Base-by-base conservation (phyloP, 345 rosid genomes). In the Gossypium stocksii region DNA sequence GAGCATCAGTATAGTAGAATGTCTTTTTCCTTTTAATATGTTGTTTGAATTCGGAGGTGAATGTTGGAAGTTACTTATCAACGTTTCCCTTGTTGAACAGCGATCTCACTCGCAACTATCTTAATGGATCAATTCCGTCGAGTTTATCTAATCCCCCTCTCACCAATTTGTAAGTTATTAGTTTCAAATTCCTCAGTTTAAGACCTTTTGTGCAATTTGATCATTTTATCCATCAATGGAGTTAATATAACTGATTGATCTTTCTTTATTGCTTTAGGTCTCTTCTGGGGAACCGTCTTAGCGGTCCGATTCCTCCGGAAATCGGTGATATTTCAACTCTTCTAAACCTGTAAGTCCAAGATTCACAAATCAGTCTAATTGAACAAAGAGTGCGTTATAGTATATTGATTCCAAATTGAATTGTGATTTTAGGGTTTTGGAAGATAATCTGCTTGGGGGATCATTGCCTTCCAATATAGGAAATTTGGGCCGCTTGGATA, bases 91-190 rank as follows among this genome's bases (percentile, higher is more conserved):
- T 62, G 46, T 73, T 49, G 41, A 22, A 65, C 89, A 95, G 99
- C 27, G 98, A 95, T 80, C 85, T 95, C 48, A 46, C 79, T 14
- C 90, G 90, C 70, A 95, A 93, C 86, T 90, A 80, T 69, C 65
- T 95, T 66, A 87, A 10, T 77, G 99, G 97, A 77, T 34, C 92
- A 38, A 82, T 95, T 38, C 98, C 97, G 23, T 27, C 77, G 12
- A 88, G 81, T 17, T 78, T 95, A 58, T 76, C 86, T 65, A 78
- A 43, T 71, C 87, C 90, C 27, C 85, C 87, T 1, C 91, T 95
- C 66, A 49, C 68, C 10, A 79, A 0, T 63, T 5, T 91, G 95
- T 93, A 87, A 87, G 86, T 69, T 46, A 25, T 57, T 69, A 27
- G 68, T 46, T 74, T 20, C 27, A 19, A 34, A 14, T 74, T 70